Evolutionary conservation across 306 rosid species (phyloP).

Genomic region (Castanopsis chinensis): DNA sequence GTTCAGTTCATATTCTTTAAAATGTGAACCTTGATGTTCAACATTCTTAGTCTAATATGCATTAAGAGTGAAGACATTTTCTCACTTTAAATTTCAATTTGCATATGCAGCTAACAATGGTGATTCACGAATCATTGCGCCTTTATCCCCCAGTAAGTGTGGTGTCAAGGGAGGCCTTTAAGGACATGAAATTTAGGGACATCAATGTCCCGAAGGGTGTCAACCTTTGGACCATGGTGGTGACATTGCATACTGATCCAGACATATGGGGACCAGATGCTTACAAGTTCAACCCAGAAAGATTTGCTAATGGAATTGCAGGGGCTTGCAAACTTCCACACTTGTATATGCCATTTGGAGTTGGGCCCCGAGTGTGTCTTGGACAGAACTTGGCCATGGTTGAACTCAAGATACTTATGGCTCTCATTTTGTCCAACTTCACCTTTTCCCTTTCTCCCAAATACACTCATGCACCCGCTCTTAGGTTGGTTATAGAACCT

Average conservation of each 20-base stretch:
- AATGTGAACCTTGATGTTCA: too few relatives aligned
- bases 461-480: conserved; percentile 30
- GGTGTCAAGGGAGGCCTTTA: conserved; percentile 18
- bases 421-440: conserved; percentile 42
- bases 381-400: conserved; percentile 34
- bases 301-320: conserved; percentile 28
- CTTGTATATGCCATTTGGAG: conserved; percentile 35
- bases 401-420: conserved; percentile 32
- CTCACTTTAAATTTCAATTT: background rate
- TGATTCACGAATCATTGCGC: conserved; percentile 31
- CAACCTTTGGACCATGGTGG: conserved; percentile 14
- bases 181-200: conserved; percentile 27
- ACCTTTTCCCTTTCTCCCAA: conserved; percentile 37
- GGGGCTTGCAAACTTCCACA: conserved; percentile 35
- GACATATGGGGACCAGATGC: conserved; percentile 31
- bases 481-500: conserved; percentile 28
- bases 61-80: background rate
- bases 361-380: conserved; percentile 38
- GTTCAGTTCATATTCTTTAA: too few relatives aligned
- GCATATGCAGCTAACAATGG: conserved; percentile 28
- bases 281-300: conserved; percentile 30
- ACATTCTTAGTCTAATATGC: too few relatives aligned
- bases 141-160: conserved; percentile 26
- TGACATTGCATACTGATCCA: conserved; percentile 22
- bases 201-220: conserved; percentile 22